Conservation (phyloP, 345 rosid species). For the Brassica carinata region DNA sequence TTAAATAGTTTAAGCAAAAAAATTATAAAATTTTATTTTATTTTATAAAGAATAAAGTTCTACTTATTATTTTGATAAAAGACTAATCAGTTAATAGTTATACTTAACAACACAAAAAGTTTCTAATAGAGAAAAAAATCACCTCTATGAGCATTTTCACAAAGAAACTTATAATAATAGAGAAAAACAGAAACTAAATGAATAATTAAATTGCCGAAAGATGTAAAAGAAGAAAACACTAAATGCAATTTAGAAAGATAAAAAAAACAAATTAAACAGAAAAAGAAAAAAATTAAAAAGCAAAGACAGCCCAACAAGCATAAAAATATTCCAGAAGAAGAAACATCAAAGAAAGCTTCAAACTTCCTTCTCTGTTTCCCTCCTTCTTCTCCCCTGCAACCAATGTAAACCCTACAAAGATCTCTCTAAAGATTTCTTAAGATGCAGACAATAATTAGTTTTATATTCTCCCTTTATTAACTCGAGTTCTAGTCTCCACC, state of each 20-base stretch:
- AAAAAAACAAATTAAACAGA: not conserved
- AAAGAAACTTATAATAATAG: not conserved
- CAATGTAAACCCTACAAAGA: constrained; percentile 42
- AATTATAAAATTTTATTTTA: not conserved
- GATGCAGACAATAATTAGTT: constrained; percentile 8
- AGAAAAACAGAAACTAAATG: not conserved
- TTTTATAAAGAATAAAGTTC: not conserved
- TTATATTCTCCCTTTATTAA: constrained; percentile 13
- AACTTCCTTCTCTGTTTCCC: constrained; percentile 33
- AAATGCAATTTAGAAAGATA: not conserved
- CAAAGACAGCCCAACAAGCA: constrained; percentile 34
- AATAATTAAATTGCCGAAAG: constrained; percentile 17
- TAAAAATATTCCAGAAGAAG: constrained; percentile 34
- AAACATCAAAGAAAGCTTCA: constrained; percentile 43
- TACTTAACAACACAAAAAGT: not conserved
- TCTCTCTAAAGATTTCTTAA: constrained; percentile 32
- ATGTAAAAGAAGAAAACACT: not conserved
- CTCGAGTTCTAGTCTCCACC: constrained; percentile 20
- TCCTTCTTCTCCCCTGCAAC: constrained; percentile 21
- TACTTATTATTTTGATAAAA: not conserved
- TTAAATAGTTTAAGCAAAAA: not conserved
- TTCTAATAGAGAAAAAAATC: not conserved
- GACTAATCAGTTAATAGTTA: not conserved
- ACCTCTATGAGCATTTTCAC: not conserved
- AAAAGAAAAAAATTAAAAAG: constrained; percentile 3